Evolutionary conservation across 2,329 filamentous ascomycete species (phyloP), one percentile per base, ranked within the genome.

Genomic region (Aspergillus brasiliensis): DNA sequence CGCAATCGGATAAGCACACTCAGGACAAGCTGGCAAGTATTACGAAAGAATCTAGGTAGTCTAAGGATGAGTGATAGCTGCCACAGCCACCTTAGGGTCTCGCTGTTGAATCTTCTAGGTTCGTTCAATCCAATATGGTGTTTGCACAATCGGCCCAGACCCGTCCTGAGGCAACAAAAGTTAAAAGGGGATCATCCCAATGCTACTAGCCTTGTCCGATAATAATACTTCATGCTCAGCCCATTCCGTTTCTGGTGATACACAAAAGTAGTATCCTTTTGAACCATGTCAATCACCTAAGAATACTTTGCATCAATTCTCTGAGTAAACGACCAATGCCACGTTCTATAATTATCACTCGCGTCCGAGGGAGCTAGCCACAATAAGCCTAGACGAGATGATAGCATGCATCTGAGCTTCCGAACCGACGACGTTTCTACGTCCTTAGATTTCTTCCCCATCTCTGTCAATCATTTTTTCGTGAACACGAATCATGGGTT

Each of bases 121-220:
- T 23, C 46, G 51, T 59, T 53, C 57, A 62, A 23, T 52, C 23
- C 51, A 46, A 57, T 40, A 54, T 54, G 34, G 51, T 28, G 56
- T n/a, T 34, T 54, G 21, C 51, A 52, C 31, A n/a, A 58, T 31
- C 58, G 57, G 56, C 59, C 51, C 48, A 60, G 64, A 59, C 61
- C 65, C 65, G 65, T 67, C 51, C 61, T 61, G 62, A 64, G 59
- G 57, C 52, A 61, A 55, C 52, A 38, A 46, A 55, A 17, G 46
- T 55, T 55, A 46, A 10, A 44, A 23, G 19, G 25, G 40, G 27
- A 34, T 28, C 49, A 56, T 53, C 17, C 10, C 31, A 15, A n/a
- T n/a, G n/a, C 31, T 34, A 34, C 31, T 10, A 34, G 10, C 11
- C 31, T 31, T 34, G n/a, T 28, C 25, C 31, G 23, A 25, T 48